Base-by-base conservation (phyloP, 306 rosid genomes). In the Vigna nakashimae region DNA sequence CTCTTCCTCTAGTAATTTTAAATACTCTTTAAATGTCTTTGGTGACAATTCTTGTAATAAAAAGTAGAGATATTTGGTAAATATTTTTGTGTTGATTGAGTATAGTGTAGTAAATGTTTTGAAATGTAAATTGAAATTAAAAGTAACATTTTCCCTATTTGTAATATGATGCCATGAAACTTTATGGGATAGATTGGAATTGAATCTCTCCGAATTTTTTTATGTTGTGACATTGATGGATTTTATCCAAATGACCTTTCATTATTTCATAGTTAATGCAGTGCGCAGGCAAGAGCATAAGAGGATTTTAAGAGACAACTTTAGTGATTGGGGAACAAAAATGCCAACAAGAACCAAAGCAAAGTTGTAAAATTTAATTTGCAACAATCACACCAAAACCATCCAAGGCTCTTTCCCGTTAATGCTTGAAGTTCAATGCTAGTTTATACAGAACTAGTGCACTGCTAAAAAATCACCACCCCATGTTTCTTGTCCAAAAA, bases 391-490 rank as follows among this genome's bases (percentile, higher is more conserved):
- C 24, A n/a, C 52, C 32, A 28, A 58, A 57, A 18, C 50, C 42
- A 58, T 36, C 22, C 57, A 66, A 42, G 30, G 64, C 43, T 36
- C 42, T 36, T 36, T 36, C 42, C 2, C 75, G 56, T 42, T 26
- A 65, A 36, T 51, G 22, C 4, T n/a, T 32, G 38, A 74, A 51
- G 24, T 58, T 49, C 68, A 68, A 34, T 36, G 79, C 40, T 75
- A 58, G 49, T 7, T 56, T 65, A 72, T 51, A 79, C 26, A 56
- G 65, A 71, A 71, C 30, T 32, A 65, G 74, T 72, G 26, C 38
- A 66, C 34, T 49, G 53, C 58, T 73, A 52, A 68, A 65, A 74
- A 82, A 74, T 51, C 51, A 69, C 69, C 62, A 64, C 73, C 63
- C 34, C 12, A 65, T 24, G 53, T 65, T 58, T 77, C 72, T 71